These are phyloP conservation scores for Sporothrix sp. DNA, from an alignment of 2,329 filamentous ascomycete species.

Conservation along the genomic window DNA sequence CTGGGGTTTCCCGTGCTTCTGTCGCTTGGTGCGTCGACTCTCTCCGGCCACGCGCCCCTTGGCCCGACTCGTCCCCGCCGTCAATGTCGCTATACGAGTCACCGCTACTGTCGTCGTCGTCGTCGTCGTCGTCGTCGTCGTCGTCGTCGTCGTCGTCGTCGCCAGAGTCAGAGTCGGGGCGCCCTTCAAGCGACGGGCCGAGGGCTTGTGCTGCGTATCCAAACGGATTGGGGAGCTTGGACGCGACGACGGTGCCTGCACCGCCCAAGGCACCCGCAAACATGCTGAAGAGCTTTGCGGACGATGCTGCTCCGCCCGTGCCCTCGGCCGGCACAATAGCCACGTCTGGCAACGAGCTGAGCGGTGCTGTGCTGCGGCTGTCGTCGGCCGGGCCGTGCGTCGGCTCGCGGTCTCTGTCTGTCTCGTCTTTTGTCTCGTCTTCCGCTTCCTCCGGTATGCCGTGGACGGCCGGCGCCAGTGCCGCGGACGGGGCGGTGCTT, in stretches of 20 bases:
- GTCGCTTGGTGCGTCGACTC: no score
- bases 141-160: background rate
- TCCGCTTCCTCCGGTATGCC: constrained; percentile 17
- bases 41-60: background rate
- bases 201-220: constrained; percentile 11
- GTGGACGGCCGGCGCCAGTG: background rate
- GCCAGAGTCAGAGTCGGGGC: background rate
- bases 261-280: constrained; percentile 42
- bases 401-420: background rate
- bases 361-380: background rate
- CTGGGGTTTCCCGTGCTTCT: no score
- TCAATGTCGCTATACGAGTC: constrained; percentile 19
- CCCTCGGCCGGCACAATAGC: background rate
- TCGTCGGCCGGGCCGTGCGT: background rate
- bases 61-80: constrained; percentile 20
- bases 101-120: background rate
- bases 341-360: constrained; percentile 12
- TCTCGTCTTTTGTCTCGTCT: constrained; percentile 14
- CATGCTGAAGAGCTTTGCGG: constrained; percentile 41
- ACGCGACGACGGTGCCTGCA: constrained; percentile 38
- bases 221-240: constrained; percentile 28
- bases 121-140: background rate
- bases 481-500: background rate
- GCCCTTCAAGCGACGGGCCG: constrained; percentile 10
- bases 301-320: constrained; percentile 21